phyloP scores from a whole-genome alignment of 805 yeast species.

The Wickerhamiella allomyrinae region DNA sequence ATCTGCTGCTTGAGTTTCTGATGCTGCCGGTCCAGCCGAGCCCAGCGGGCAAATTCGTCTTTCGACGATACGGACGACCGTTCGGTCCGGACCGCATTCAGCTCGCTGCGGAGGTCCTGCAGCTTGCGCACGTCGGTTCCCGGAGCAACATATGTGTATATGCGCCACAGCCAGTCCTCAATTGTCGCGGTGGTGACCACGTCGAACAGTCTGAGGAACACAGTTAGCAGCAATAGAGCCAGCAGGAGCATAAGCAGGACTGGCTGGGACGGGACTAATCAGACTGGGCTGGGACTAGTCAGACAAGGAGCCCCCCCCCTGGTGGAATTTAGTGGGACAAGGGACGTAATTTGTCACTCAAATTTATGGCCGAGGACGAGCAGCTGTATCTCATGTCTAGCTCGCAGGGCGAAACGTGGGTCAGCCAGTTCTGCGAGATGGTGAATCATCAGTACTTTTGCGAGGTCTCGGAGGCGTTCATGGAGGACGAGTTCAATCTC shows the following conservation, averaged over 20 bases:
- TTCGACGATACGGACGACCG: constrained; percentile 63
- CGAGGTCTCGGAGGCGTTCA: constrained; percentile 80
- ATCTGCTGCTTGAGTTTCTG: constrained; percentile 45
- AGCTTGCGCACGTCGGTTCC: constrained; percentile 24
- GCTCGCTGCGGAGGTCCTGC: constrained; percentile 29
- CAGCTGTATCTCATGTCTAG: constrained; percentile 3
- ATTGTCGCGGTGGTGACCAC: constrained; percentile 16
- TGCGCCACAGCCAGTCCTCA: constrained; percentile 28
- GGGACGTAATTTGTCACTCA: not conserved
- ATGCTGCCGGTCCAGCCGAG: constrained; percentile 64
- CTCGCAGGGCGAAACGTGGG: constrained; percentile 35
- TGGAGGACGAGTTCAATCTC: constrained; percentile 91
- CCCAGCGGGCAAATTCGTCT: constrained; percentile 93
- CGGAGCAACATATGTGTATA: constrained; percentile 27
- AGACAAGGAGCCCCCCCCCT: too few relatives aligned
- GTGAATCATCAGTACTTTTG: constrained; percentile 85
- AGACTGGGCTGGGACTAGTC: too few relatives aligned
- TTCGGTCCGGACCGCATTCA: constrained; percentile 34
- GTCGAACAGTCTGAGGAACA: constrained; percentile 13
- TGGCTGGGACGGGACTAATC: not conserved
- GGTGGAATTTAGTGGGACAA: too few relatives aligned
- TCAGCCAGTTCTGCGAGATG: constrained; percentile 59
- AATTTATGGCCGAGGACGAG: constrained; percentile 3
- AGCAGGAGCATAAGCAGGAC: constrained; percentile 1
- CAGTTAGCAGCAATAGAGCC: constrained; percentile 13